Conservation (phyloP, 129 eudicot genomes). For the Calendula officinalis region DNA sequence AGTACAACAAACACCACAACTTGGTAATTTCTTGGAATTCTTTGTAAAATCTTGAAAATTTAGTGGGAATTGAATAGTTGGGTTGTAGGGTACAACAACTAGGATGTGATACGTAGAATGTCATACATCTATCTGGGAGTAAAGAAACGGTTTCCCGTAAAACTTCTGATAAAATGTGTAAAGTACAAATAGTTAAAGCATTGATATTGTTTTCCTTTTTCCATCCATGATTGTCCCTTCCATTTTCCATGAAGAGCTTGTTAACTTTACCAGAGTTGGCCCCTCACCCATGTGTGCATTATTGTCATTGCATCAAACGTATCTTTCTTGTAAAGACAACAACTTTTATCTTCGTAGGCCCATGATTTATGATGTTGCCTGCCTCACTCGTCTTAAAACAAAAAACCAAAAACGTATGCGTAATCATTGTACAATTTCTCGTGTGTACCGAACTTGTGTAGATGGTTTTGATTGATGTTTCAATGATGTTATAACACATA, state of each 20-base stretch:
- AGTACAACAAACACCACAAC: no score
- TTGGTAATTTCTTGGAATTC: slow-evolving; percentile 6
- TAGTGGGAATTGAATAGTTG: slow-evolving; percentile 9
- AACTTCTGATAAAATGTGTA: not conserved
- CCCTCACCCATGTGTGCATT: slow-evolving; percentile 41
- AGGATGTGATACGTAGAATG: no score
- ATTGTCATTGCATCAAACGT: slow-evolving; percentile 25
- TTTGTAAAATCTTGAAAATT: slow-evolving; percentile 12
- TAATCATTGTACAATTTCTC: not conserved
- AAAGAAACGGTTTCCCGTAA: no score
- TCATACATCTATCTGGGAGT: no score
- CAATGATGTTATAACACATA: not conserved
- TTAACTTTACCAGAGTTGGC: slow-evolving; percentile 27
- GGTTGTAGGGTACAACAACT: not conserved
- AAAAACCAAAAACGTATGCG: slow-evolving; percentile 2
- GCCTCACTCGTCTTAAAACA: slow-evolving; percentile 19
- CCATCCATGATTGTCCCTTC: slow-evolving; percentile 34
- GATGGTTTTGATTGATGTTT: not conserved
- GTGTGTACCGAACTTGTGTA: not conserved
- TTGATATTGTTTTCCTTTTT: slow-evolving; percentile 26
- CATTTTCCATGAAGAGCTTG: slow-evolving; percentile 27
- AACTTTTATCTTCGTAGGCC: slow-evolving; percentile 15
- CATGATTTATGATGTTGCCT: slow-evolving; percentile 24
- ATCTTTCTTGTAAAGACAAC: slow-evolving; percentile 38
- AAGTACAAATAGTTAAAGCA: slow-evolving; percentile 26